phyloP scores from a whole-genome alignment of 23 red algal species.

The Gracilaria domingensis region DNA sequence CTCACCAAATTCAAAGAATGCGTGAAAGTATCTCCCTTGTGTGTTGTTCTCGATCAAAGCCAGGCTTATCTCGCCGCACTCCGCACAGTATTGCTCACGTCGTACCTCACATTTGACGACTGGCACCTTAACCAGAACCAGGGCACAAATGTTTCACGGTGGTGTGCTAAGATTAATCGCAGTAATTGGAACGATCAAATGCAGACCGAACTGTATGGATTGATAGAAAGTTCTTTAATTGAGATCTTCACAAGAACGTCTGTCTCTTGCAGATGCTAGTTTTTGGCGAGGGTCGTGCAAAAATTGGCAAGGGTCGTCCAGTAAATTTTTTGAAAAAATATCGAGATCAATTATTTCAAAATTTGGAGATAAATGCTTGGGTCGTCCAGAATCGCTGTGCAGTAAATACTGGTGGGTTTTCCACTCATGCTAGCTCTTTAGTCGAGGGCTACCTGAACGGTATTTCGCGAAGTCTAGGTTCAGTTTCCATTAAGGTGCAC shows the following conservation, averaged over 20 bases:
- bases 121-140: slow-evolving; percentile 30
- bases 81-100: background rate
- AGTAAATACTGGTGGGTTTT: too few relatives aligned
- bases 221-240: background rate
- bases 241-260: background rate
- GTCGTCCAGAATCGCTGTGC: too few relatives aligned
- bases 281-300: too few relatives aligned
- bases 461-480: too few relatives aligned
- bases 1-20: background rate
- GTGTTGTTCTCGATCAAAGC: slow-evolving; percentile 24
- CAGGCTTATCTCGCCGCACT: background rate
- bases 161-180: background rate
- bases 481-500: too few relatives aligned
- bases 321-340: too few relatives aligned
- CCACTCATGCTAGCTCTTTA: too few relatives aligned
- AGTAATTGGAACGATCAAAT: background rate
- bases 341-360: too few relatives aligned
- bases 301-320: too few relatives aligned
- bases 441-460: too few relatives aligned
- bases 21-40: background rate
- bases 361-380: too few relatives aligned
- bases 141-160: background rate
- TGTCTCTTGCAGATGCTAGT: too few relatives aligned
- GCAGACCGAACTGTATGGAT: background rate
- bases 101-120: background rate